A percentile compares a stretch with the other conserved stretches of the same genome.
phyloP scores from a whole-genome alignment of 148 eudicot genomes.

The Chenopodium formosanum region DNA sequence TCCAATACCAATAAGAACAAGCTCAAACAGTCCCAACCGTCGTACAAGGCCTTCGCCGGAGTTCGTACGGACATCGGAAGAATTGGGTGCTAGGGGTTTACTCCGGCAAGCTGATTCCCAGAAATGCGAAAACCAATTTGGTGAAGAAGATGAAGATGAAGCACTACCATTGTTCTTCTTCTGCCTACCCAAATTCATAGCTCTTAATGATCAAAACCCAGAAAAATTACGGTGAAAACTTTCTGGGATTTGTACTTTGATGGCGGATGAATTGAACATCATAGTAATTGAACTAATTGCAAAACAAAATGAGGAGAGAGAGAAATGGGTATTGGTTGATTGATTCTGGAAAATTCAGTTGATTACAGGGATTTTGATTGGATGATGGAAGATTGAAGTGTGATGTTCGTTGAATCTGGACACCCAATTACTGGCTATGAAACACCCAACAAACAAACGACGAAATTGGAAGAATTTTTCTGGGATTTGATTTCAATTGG shows the following conservation, averaged over 20 bases:
- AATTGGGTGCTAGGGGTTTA: constrained; percentile 26
- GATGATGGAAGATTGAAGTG: neutral
- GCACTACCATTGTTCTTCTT: neutral
- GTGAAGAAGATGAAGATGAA: constrained; percentile 15
- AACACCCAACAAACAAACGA: no score
- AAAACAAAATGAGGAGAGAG: neutral
- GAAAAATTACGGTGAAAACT: neutral
- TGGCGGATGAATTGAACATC: neutral
- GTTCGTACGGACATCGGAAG: constrained; percentile 27
- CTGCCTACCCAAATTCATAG: constrained; percentile 11
- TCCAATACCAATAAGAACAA: constrained; percentile 76
- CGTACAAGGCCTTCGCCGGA: constrained; percentile 67
- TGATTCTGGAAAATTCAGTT: neutral
- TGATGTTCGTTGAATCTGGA: constrained; percentile 2
- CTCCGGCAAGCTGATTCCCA: constrained; percentile 62
- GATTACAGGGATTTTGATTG: neutral
- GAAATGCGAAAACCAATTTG: constrained; percentile 44
- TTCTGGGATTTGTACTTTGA: neutral
- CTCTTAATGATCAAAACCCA: neutral
- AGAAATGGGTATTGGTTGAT: neutral
- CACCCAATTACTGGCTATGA: neutral
- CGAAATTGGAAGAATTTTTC: no score
- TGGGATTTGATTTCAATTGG: no score
- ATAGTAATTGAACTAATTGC: neutral
- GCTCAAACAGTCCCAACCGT: constrained; percentile 72